Evolutionary conservation across 1,284 basidiomycete species (phyloP).

Genomic region (Leccinum variabile): DNA sequence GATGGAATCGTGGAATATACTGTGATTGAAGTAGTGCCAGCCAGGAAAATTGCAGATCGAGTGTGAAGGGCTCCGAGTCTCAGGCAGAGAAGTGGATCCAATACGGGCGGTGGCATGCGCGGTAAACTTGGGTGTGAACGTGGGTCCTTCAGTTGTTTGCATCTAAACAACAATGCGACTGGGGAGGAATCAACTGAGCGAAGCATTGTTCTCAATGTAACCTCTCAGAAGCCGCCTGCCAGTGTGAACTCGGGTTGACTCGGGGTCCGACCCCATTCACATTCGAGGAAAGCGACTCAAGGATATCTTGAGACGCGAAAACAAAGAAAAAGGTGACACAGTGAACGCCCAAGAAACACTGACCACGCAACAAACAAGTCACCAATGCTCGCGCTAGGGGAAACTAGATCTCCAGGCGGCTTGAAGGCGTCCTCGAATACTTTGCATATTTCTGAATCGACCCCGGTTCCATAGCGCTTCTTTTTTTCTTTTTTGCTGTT

Average conservation of each 20-base stretch:
- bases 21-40: slow-evolving; percentile 29
- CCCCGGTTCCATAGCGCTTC: no score
- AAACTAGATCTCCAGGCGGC: no score
- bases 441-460: no score
- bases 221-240: slow-evolving; percentile 76
- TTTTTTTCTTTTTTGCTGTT: no score
- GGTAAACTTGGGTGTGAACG: slow-evolving; percentile 74
- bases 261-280: slow-evolving; percentile 43
- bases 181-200: slow-evolving; percentile 46
- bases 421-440: no score
- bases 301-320: no score
- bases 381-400: no score
- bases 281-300: no score
- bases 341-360: no score
- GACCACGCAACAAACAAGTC: no score
- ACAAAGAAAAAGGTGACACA: slow-evolving; percentile 36
- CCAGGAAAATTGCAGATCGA: slow-evolving; percentile 44
- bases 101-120: slow-evolving; percentile 68
- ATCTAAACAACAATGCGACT: slow-evolving; percentile 2
- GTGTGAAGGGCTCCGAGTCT: slow-evolving; percentile 60
- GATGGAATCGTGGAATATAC: slow-evolving; percentile 20
- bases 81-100: slow-evolving; percentile 76
- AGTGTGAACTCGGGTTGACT: slow-evolving; percentile 77
- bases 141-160: slow-evolving; percentile 56
- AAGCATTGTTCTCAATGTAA: slow-evolving; percentile 57